Evolutionary conservation across 2,329 filamentous ascomycete genomes (phyloP).

Genomic region (Colletotrichum somersetense): DNA sequence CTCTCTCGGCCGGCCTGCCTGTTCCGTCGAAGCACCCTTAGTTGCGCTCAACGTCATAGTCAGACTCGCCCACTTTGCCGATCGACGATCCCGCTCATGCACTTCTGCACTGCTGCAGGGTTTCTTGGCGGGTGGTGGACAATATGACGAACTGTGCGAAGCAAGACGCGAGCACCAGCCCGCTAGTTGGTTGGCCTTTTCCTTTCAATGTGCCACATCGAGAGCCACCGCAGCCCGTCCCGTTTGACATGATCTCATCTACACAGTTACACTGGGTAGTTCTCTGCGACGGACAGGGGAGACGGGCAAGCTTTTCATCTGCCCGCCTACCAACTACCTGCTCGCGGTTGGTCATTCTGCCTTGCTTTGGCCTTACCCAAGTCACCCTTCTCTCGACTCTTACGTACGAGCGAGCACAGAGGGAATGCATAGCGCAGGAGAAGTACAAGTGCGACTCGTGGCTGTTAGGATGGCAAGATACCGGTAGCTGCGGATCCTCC

Average conservation of each 20-base stretch:
- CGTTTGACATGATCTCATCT: conserved; percentile 30
- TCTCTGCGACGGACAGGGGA: background rate
- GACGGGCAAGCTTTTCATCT: conserved; percentile 9
- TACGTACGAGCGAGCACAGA: background rate
- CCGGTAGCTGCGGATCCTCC: conserved; percentile 5
- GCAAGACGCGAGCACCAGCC: conserved; percentile 12
- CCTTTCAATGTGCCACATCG: conserved; percentile 17
- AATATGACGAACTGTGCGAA: conserved; percentile 27
- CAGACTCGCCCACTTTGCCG: conserved; percentile 22
- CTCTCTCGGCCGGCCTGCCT: conserved; percentile 6
- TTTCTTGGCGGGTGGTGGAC: conserved; percentile 32
- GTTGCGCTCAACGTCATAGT: conserved; percentile 32
- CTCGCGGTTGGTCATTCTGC: background rate
- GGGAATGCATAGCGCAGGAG: conserved; percentile 1
- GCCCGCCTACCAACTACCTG: conserved; percentile 8
- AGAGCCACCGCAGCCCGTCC: conserved; percentile 18
- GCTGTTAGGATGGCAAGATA: conserved; percentile 10
- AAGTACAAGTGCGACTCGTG: conserved; percentile 9
- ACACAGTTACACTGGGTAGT: background rate
- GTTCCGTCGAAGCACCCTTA: background rate
- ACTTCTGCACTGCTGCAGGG: conserved; percentile 21
- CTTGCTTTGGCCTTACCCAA: conserved; percentile 22
- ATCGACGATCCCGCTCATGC: conserved; percentile 25
- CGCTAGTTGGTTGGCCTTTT: conserved; percentile 17
- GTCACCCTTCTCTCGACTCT: conserved; percentile 11